Conservation (phyloP, 2,329 filamentous ascomycete species). For the Fusarium pseudonygamai region DNA sequence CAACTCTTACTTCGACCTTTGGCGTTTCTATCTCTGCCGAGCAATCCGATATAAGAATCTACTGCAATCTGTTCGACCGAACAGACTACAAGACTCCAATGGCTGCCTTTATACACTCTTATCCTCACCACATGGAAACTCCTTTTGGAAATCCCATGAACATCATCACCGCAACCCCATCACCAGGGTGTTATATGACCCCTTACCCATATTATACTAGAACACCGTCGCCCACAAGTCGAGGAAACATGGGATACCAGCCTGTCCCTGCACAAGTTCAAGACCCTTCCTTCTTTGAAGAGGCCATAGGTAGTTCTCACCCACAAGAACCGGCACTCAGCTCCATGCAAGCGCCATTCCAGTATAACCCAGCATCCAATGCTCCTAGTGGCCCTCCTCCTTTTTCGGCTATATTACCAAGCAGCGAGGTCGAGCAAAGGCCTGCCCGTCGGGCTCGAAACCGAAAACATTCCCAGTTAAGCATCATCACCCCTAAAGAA, state of each 20-base stretch:
- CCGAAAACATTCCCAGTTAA: conserved; percentile 21
- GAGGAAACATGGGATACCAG: conserved; percentile 31
- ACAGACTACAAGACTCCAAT: conserved; percentile 7
- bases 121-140: conserved; percentile 30
- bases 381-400: not conserved
- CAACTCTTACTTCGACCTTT: not conserved
- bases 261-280: conserved; percentile 28
- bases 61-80: not conserved
- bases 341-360: conserved; percentile 26
- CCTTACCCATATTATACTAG: conserved; percentile 35
- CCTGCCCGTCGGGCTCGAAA: conserved; percentile 6
- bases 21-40: not conserved
- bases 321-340: conserved; percentile 31
- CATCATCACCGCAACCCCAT: conserved; percentile 25
- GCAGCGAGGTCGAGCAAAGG: conserved; percentile 22
- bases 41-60: not conserved
- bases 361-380: conserved; percentile 17
- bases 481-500: conserved; percentile 13
- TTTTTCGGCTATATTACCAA: conserved; percentile 13
- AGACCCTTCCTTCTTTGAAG: conserved; percentile 41
- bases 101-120: conserved; percentile 34
- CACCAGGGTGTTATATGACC: conserved; percentile 31
- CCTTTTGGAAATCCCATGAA: conserved; percentile 24
- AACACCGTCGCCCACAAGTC: conserved; percentile 34
- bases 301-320: conserved; percentile 37